Evolutionary conservation across 2,329 filamentous ascomycete genomes (phyloP), one percentile per base, ranked within the genome.

Genomic region (Fusarium sp.): DNA sequence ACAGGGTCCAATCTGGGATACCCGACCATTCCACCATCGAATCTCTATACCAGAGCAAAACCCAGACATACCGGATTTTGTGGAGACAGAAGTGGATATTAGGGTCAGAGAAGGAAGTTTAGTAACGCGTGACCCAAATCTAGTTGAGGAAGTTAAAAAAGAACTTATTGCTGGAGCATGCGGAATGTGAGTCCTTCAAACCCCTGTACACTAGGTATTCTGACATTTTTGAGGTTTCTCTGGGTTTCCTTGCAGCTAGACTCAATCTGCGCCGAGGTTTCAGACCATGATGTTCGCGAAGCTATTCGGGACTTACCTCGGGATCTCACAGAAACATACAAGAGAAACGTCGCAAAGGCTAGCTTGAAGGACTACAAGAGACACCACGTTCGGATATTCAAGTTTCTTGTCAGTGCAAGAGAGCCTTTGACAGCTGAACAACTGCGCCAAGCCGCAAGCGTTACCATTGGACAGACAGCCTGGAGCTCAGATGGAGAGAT

Each of bases 391-490:
- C 64, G 25, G 5, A 77, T 77, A 5, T 66, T 84, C 0, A 66
- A 81, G 16, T 55, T 83, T 30, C 27, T 84, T 1, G 52, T 71
- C 1, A 73, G 68, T 0, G 79, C 79, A 14, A 53, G 42, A 1
- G 75, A 77, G 10, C 77, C 79, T 0, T 59, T 84, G 10, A 78
- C 76, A 1, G 65, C 51, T 0, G 72, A 79, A 0, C 78, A 84
- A 51, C 69, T 84, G 49, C 73, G 76, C 20, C 81, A 83, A 73
- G 80, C 80, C 8, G 52, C 82, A 0, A 81, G 81, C 16, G 79
- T 84, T 0, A 59, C 63, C 4, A 76, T 77, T 8, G 79, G 81
- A 3, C 66, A 80, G 15, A 51, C 67, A 0, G 30, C 32, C 2
- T 80, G 77, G 78, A 58, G 76, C 16, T 68, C 67, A 1, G 34